Conservation (phyloP, 1,139 yeast genomes). For the Candida albicans region DNA sequence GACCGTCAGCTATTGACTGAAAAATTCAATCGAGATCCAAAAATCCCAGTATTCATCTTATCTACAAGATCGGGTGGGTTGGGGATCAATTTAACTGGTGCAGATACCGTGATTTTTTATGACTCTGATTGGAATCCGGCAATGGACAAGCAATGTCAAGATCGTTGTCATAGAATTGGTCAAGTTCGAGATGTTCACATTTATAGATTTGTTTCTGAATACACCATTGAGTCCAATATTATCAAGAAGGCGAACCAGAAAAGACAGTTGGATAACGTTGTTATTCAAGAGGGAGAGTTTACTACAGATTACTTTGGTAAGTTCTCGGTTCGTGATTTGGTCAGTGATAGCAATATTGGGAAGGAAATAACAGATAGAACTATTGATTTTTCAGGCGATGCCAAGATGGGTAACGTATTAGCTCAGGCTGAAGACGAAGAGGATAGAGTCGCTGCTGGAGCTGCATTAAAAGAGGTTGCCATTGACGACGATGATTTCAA, state of each 20-base stretch:
- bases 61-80: constrained; percentile 98
- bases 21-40: constrained; percentile 81
- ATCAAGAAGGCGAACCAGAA: constrained; percentile 94
- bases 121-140: constrained; percentile 99
- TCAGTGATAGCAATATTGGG: constrained; percentile 58
- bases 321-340: constrained; percentile 82
- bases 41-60: constrained; percentile 86
- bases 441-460: constrained; percentile 88
- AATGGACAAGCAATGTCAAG: constrained; percentile 99
- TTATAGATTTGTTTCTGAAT: constrained; percentile 93
- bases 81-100: constrained; percentile 97
- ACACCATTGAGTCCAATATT: constrained; percentile 93
- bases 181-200: constrained; percentile 98
- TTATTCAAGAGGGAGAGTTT: constrained; percentile 97
- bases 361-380: constrained; percentile 39
- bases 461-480: constrained; percentile 85
- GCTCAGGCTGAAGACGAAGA: constrained; percentile 97
- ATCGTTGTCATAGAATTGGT: constrained; percentile 98
- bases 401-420: constrained; percentile 62
- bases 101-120: constrained; percentile 97
- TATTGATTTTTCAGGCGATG: constrained; percentile 39
- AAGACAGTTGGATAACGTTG: constrained; percentile 90
- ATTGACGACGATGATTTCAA: constrained; percentile 81
- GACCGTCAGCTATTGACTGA: constrained; percentile 95
- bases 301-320: constrained; percentile 95